Base-by-base conservation (phyloP, 2,329 filamentous ascomycete genomes). In the Thelonectria blattea region DNA sequence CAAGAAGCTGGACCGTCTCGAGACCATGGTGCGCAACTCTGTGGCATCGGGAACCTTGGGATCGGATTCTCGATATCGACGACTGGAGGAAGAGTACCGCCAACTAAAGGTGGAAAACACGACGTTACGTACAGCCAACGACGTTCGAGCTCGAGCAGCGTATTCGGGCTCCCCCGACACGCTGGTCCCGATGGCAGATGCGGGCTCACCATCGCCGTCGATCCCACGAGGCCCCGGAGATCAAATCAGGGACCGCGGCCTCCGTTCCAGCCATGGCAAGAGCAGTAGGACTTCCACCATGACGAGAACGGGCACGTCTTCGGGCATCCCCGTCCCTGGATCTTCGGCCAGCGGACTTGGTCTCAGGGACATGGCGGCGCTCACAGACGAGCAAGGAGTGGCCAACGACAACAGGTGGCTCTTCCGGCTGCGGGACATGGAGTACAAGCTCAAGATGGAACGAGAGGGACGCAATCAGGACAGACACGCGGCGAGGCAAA, bases 361-460 rank as follows among this genome's bases (percentile, higher is more conserved):
- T 2, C 58, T 71, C 1, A 68, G 72, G 56, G 73, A 75, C 22
- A 63, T 75, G 64, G 69, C 71, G 1, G 52, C 71, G 1, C 46
- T 72, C 1, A 64, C 65, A 17, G 67, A 72, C 5, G 67, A 70
- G 5, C 58, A 60, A 58, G 64, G 68, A 52, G 58, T 61, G 22
- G 65, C 65, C 39, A 78, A 79, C 41, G 90, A 94, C 68, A 89
- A 91, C 65, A 87, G 90, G 67, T 97, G 92, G 92, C 88, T 96
- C 65, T 86, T 96, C 64, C 82, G 95, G 7, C 81, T 98, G 34
- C 88, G 92, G 58, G 93, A 98, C 73, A 80, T 98, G 67, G 95
- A 99, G 80, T 85, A 89, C 66, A 87, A 96, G 68, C 81, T 99
- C 17, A 96, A 97, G 75, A 88, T 91, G 47, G 95, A 99, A 78